Conservation (phyloP, 768 basidiomycete species). For the Mycena leptocephala region DNA sequence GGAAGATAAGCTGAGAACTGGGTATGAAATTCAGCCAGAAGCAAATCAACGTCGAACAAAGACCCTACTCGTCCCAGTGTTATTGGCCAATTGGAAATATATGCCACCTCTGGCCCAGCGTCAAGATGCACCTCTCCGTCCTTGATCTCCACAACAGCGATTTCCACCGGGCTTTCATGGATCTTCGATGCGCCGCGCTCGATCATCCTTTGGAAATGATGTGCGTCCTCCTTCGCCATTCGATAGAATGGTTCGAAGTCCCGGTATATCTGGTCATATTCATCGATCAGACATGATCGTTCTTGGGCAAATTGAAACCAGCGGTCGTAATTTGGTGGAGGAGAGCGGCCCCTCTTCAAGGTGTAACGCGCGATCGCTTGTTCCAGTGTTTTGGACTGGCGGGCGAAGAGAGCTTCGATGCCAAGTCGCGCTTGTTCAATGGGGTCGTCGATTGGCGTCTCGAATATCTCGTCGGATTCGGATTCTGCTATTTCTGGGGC, state of each 20-base stretch:
- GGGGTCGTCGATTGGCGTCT: no score
- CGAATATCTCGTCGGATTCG: no score
- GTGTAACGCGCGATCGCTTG: constrained; percentile 22
- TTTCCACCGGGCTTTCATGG: background rate
- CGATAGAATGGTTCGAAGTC: constrained; percentile 25
- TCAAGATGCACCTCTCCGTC: background rate
- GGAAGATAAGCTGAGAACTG: background rate
- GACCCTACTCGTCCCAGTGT: background rate
- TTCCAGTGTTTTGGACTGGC: constrained; percentile 5
- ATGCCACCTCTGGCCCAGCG: no score
- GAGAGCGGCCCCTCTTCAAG: constrained; percentile 15
- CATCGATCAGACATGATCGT: constrained; percentile 28
- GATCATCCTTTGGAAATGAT: constrained; percentile 25
- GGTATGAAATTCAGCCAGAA: constrained; percentile 8
- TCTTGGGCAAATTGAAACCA: constrained; percentile 21
- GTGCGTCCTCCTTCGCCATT: constrained; percentile 13
- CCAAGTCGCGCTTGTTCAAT: no score
- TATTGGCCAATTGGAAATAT: no score
- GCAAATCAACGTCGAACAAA: constrained; percentile 7
- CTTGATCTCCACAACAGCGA: constrained; percentile 7
- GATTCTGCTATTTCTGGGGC: no score
- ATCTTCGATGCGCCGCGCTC: background rate
- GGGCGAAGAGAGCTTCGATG: background rate
- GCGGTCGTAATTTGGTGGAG: constrained; percentile 26
- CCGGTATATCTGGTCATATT: constrained; percentile 28